Conservation (phyloP, 2,329 filamentous ascomycete genomes). For the Fusarium ambrosium region DNA sequence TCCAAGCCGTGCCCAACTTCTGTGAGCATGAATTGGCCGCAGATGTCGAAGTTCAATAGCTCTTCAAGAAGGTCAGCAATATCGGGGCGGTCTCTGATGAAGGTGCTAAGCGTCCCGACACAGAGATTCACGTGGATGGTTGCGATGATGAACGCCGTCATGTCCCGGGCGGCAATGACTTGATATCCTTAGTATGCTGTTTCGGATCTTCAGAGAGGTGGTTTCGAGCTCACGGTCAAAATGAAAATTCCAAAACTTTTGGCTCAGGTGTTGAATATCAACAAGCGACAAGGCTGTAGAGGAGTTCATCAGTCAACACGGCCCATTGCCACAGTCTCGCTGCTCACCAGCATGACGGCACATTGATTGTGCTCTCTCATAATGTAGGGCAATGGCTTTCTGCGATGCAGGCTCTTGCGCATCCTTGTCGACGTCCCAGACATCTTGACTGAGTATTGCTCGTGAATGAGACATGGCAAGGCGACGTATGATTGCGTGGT, state of each 20-base stretch:
- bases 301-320: neutral
- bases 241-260: neutral
- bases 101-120: no score
- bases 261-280: neutral
- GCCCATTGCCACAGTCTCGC: neutral
- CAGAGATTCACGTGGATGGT: no score
- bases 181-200: no score
- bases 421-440: neutral
- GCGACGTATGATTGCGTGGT: no score
- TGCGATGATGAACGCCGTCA: no score
- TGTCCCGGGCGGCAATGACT: no score
- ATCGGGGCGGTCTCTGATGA: no score
- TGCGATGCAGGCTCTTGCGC: neutral
- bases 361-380: neutral
- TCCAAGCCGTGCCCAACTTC: no score
- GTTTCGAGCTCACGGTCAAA: neutral
- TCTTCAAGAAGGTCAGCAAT: no score
- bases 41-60: no score
- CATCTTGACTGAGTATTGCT: neutral
- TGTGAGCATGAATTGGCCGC: no score
- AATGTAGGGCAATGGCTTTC: neutral
- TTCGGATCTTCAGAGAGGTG: no score
- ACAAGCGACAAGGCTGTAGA: neutral
- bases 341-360: neutral
- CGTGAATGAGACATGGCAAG: neutral